phyloP scores from a whole-genome alignment of 768 basidiomycete species.

The Leccinellum albellum region DNA sequence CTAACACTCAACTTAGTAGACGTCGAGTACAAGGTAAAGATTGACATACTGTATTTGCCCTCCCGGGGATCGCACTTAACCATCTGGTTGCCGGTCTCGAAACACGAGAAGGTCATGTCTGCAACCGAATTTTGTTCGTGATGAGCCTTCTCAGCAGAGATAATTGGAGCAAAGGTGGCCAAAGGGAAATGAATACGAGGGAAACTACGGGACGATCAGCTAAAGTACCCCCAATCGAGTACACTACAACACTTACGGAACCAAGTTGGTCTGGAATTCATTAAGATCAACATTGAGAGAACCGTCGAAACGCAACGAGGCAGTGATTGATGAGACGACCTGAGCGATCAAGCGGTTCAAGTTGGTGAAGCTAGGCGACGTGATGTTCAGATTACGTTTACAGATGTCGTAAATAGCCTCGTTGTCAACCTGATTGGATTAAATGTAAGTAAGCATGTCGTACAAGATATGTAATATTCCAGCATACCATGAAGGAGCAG shows the following conservation, averaged over 20 bases:
- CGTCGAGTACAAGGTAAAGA: background rate
- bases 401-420: constrained; percentile 74
- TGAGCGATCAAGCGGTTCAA: constrained; percentile 96
- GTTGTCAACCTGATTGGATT: constrained; percentile 60
- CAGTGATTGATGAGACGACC: constrained; percentile 97
- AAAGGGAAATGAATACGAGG: constrained; percentile 98
- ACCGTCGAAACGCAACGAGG: constrained; percentile 72
- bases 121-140: constrained; percentile 98
- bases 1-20: constrained; percentile 24
- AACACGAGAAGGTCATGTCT: constrained; percentile 94
- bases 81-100: constrained; percentile 78
- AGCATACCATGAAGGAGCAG: constrained; percentile 93
- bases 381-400: constrained; percentile 89
- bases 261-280: constrained; percentile 99
- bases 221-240: background rate
- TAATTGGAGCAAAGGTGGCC: constrained; percentile 92
- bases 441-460: constrained; percentile 1
- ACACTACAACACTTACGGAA: constrained; percentile 63
- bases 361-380: constrained; percentile 89
- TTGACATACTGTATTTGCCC: constrained; percentile 65
- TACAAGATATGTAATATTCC: constrained; percentile 5
- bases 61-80: constrained; percentile 76
- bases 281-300: constrained; percentile 74
- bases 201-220: constrained; percentile 52
- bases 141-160: constrained; percentile 89